Evolutionary conservation across 306 rosid species (phyloP).

Genomic region (Cucumis hystrix): DNA sequence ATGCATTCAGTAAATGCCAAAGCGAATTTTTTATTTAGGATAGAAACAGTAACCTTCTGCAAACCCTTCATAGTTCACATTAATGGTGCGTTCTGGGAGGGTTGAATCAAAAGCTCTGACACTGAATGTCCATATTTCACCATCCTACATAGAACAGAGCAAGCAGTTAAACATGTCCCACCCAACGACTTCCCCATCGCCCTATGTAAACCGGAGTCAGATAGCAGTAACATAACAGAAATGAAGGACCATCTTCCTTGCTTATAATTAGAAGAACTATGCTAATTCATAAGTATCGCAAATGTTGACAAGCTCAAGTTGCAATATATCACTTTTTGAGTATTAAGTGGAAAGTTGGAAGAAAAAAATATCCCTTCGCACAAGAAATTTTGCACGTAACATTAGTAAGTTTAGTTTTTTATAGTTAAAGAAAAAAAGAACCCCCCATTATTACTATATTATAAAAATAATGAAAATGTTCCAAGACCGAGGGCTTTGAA

Average conservation of each 20-base stretch:
- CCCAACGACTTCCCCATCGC: background rate
- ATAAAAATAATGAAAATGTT: too few species aligned
- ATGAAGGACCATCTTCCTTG: background rate
- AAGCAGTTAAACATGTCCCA: background rate
- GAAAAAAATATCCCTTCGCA: too few species aligned
- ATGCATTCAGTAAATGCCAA: background rate
- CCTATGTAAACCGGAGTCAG: background rate
- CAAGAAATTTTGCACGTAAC: too few species aligned
- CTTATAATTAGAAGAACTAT: background rate
- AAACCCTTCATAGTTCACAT: constrained; percentile 80
- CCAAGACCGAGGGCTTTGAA: too few species aligned
- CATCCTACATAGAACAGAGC: constrained; percentile 42
- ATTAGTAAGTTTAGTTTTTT: too few species aligned
- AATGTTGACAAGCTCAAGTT: too few species aligned
- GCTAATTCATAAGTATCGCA: background rate
- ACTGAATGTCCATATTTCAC: constrained; percentile 93
- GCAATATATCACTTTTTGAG: too few species aligned
- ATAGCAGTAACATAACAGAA: background rate
- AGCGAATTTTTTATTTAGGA: background rate
- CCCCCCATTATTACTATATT: too few species aligned
- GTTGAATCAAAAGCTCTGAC: constrained; percentile 75
- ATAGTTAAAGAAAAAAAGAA: too few species aligned
- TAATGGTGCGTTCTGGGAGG: constrained; percentile 79
- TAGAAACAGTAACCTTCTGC: constrained; percentile 54
- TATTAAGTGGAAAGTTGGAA: too few species aligned